These are phyloP conservation scores for Torrubiella hemipterigena DNA, from an alignment of 2,329 filamentous ascomycete genomes.

Conservation along the genomic window DNA sequence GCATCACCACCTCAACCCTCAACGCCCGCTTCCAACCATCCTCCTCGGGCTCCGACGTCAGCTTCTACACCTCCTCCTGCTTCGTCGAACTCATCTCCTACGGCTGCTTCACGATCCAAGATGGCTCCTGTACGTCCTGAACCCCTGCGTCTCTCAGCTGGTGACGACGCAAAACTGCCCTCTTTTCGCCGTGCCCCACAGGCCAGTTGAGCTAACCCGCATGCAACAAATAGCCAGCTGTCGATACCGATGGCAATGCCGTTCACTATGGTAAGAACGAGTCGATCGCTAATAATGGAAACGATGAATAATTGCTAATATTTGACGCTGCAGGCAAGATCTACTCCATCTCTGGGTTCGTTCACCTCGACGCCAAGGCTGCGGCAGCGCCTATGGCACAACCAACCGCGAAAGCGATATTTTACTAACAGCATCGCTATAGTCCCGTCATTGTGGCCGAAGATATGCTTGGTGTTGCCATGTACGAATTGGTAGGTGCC, in stretches of 20 bases:
- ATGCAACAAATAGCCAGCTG: slow-evolving; percentile 16
- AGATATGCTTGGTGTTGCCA: slow-evolving; percentile 97
- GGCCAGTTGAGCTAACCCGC: slow-evolving; percentile 11
- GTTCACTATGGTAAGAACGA: slow-evolving; percentile 24
- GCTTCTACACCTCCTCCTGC: slow-evolving; percentile 13
- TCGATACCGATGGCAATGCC: slow-evolving; percentile 24
- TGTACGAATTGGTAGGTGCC: slow-evolving; percentile 85
- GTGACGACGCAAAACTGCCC: no score
- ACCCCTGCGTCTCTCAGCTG: slow-evolving; percentile 8
- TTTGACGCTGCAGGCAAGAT: slow-evolving; percentile 40
- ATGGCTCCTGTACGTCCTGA: slow-evolving; percentile 43
- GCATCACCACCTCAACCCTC: slow-evolving; percentile 21
- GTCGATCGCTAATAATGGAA: slow-evolving; percentile 12
- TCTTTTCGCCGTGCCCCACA: slow-evolving; percentile 4
- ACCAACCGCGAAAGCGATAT: no score
- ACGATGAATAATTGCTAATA: not conserved
- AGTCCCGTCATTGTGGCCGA: slow-evolving; percentile 93
- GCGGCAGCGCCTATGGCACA: slow-evolving; percentile 3
- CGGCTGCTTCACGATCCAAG: slow-evolving; percentile 23
- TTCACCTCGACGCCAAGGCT: slow-evolving; percentile 11
- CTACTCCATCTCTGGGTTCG: slow-evolving; percentile 51
- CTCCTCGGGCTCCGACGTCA: slow-evolving; percentile 10
- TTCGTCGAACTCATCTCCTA: slow-evolving; percentile 14
- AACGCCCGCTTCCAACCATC: slow-evolving; percentile 19
- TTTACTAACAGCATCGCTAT: slow-evolving; percentile 17